These are phyloP conservation scores for Phytophthora lateralis DNA, from an alignment of 352 stramenopile species.

Conservation along the genomic window DNA sequence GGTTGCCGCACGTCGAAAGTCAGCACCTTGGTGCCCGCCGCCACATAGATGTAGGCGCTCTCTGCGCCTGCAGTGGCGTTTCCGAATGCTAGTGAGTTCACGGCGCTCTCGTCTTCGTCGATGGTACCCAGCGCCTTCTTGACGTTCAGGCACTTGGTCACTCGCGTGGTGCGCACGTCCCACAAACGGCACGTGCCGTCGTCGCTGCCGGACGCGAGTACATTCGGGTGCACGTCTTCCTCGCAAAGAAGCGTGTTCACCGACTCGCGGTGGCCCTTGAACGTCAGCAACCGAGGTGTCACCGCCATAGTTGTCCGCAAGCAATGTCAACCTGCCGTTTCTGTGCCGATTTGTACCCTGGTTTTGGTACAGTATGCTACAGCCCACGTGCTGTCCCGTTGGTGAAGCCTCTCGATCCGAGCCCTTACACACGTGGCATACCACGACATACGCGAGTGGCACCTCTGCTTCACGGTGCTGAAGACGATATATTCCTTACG, in stretches of 20 bases:
- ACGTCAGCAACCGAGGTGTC: constrained; percentile 42
- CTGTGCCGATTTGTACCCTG: neutral
- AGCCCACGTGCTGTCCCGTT: no score
- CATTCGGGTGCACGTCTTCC: constrained; percentile 51
- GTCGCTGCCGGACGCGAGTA: constrained; percentile 69
- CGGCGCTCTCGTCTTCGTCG: constrained; percentile 45
- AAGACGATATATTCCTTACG: no score
- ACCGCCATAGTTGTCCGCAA: neutral
- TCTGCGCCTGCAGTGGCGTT: constrained; percentile 25
- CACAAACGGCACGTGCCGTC: constrained; percentile 74
- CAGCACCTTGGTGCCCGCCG: constrained; percentile 64
- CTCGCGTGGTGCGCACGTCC: constrained; percentile 64
- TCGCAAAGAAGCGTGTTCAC: constrained; percentile 70
- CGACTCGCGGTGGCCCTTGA: constrained; percentile 60
- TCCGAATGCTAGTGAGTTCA: constrained; percentile 75
- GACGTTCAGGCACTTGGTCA: constrained; percentile 70
- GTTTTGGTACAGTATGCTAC: neutral
- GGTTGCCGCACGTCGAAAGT: constrained; percentile 74
- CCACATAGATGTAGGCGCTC: constrained; percentile 55
- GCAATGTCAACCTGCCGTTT: constrained; percentile 3
- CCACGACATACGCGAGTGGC: no score
- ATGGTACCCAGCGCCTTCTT: constrained; percentile 48
- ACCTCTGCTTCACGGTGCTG: no score
- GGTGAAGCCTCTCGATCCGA: neutral
- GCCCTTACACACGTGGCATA: neutral